A percentile compares a stretch with the other conserved stretches of the same genome.
phyloP scores from a whole-genome alignment of 805 yeast genomes.

The Candida ficus region DNA sequence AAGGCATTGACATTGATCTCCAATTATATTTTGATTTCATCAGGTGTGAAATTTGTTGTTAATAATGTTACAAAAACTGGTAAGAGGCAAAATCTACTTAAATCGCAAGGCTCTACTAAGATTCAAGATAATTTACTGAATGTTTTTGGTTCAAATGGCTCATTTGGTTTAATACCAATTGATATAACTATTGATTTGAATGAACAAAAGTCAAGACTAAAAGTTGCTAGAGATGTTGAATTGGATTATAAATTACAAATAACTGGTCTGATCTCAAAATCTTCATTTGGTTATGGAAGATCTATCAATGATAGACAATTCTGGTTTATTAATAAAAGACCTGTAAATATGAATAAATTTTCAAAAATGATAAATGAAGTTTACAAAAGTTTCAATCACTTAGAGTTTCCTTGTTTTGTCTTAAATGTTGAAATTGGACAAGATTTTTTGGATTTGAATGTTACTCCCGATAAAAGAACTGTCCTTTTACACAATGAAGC shows the following conservation, averaged over 20 bases:
- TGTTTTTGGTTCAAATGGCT: conserved; percentile 66
- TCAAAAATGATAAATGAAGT: conserved; percentile 63
- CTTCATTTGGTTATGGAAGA: conserved; percentile 76
- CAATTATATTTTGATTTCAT: conserved; percentile 60
- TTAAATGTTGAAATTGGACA: conserved; percentile 54
- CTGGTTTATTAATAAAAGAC: conserved; percentile 70
- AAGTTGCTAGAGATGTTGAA: conserved; percentile 5
- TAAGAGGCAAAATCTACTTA: conserved; percentile 49
- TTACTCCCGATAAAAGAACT: conserved; percentile 85
- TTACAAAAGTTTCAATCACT: conserved; percentile 63
- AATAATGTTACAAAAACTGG: conserved; percentile 44
- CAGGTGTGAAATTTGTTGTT: conserved; percentile 53
- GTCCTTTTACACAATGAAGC: conserved; percentile 65
- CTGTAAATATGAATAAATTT: conserved; percentile 54
- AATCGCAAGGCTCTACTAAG: conserved; percentile 47
- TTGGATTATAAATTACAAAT: conserved; percentile 33
- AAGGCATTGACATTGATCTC: conserved; percentile 59
- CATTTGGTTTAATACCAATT: conserved; percentile 51
- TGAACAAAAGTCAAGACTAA: conserved; percentile 17
- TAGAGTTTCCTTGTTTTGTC: conserved; percentile 69
- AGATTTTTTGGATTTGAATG: conserved; percentile 67
- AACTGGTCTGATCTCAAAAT: conserved; percentile 66
- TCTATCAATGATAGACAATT: conserved; percentile 70
- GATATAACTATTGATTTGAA: conserved; percentile 36
- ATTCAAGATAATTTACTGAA: conserved; percentile 56